Base-by-base conservation (phyloP, 2,329 filamentous ascomycete genomes). In the Ceratocystiopsis brevicomis region DNA sequence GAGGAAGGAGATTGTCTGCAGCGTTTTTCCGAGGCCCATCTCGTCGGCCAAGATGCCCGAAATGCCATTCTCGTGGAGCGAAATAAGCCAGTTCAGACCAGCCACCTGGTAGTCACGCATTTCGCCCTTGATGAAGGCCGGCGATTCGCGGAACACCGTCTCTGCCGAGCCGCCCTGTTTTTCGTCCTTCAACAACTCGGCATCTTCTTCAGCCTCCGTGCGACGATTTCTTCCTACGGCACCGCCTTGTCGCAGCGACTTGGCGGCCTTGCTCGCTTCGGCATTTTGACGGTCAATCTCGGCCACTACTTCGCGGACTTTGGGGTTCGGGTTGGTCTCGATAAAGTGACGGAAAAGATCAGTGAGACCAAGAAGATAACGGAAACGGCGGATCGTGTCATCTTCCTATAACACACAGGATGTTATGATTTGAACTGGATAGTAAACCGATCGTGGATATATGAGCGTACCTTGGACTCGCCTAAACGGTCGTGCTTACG, bases 261-360 rank as follows among this genome's bases (percentile, higher is more conserved):
- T 87, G 61, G 84, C 85, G 11, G 69, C 69, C 49, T 71, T 80
- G 36, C 68, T 67, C 30, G 76, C 72, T 51, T 86, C 83, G 13
- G 73, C 78, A 58, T 96, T 92, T 58, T 94, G 87, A 39, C 84
- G 79, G 61, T 98, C 90, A 54, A 96, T 95, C 61, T 95, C 84
- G 41, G 74, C 72, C 71, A 96, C 90, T 53, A 95, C 85, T 46
- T 93, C 83, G 53, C 88, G 83, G 55, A 96, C 90, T 53, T 83
- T 84, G 15, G 90, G 88, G 56, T 98, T 87, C 6, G 87, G 88
- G 56, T 95, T 98, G 10, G 86, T 85, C 57, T 96, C 87, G 63
- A 98, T 98, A 61, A 98, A 98, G 63, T 98, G 90, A 50, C 92
- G 85, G 66, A 98, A 98, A 17, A 98, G 69, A 56, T 98, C 90